Base-by-base conservation (phyloP, 2,329 filamentous ascomycete genomes). In the Fusarium guadeloupense region DNA sequence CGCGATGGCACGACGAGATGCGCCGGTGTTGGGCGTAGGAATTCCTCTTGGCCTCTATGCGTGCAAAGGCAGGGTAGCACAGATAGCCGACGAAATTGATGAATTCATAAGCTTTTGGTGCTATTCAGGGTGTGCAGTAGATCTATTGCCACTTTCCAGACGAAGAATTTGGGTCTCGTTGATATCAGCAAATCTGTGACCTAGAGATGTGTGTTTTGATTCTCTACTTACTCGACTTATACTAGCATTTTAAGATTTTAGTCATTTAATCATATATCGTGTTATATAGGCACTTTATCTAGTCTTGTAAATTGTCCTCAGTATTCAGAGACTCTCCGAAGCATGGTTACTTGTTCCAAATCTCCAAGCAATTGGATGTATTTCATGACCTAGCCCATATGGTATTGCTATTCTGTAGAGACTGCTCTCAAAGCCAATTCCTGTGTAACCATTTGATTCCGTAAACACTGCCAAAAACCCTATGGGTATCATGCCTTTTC, bases 71-170 rank as follows among this genome's bases (percentile, higher is more conserved):
- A 66, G 50, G 44, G 54, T 60, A 60, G 56, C 52, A 63, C 52
- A 64, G 46, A 57, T 53, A 66, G 53, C 59, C 62, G 62, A 68
- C 41, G 64, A 69, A 64, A 68, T 67, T 69, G 67, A 69, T 53
- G 62, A 68, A 62, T 53, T 50, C 33, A 58, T 59, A 20, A 53
- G 31, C 20, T 12, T 31, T 45, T n/a, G 26, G 26, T 13, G 25
- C 28, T 31, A 31, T 31, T 14, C 28, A 31, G 6, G n/a, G 6
- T 31, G 14, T 6, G 13, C 7, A 31, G 28, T 14, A n/a, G n/a
- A 12, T 31, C 28, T n/a, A n/a, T n/a, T n/a, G n/a, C n/a, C n/a
- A n/a, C n/a, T n/a, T n/a, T n/a, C n/a, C n/a, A n/a, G n/a, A n/a
- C n/a, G n/a, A n/a, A n/a, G n/a, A n/a, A n/a, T n/a, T n/a, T n/a